Base-by-base conservation (phyloP, 768 basidiomycete genomes). In the Trametes meyenii region DNA sequence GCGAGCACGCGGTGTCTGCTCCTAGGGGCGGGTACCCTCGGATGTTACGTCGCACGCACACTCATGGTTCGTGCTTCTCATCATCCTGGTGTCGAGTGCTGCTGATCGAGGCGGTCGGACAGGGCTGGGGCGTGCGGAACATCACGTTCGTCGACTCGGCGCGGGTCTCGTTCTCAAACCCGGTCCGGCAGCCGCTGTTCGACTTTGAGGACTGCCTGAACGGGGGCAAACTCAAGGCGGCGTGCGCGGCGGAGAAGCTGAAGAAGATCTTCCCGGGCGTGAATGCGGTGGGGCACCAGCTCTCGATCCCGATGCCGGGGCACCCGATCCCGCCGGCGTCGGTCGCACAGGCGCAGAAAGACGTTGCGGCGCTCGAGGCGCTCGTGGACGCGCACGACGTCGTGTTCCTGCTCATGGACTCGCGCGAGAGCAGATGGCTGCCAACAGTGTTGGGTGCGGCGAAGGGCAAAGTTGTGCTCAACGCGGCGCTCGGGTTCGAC, bases 231-330 rank as follows among this genome's bases (percentile, higher is more conserved):
- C 90, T 91, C 21, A 99, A 99, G 73, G 96, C 97, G 0, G 87
- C 87, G 60, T 90, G 91, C 63, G 97, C 97, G 0, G 96, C 96
- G 0, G 90, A 85, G 17, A 78, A 84, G 29, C 74, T 98, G 67
- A 90, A 86, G 78, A 89, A 87, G 77, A 91, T 99, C 49, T 97
- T 89, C 75, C 97, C 97, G 3, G 94, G 93, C 13, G 86, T 98
- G 95, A 90, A 95, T 64, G 88, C 96, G 0, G 82, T 81, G 0
- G 96, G 94, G 0, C 78, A 91, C 65, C 81, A 82, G 11, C 78
- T 98, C 2, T 84, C 88, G 10, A 89, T 98, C 65, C 96, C 96
- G 8, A 98, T 99, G 96, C 97, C 97, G 0, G 97, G 97, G 0
- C 97, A 99, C 70, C 96, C 96, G 0, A 82, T 98, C 58, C 85